Base-by-base conservation (phyloP, 345 rosid species). In the Corchorus capsularis region DNA sequence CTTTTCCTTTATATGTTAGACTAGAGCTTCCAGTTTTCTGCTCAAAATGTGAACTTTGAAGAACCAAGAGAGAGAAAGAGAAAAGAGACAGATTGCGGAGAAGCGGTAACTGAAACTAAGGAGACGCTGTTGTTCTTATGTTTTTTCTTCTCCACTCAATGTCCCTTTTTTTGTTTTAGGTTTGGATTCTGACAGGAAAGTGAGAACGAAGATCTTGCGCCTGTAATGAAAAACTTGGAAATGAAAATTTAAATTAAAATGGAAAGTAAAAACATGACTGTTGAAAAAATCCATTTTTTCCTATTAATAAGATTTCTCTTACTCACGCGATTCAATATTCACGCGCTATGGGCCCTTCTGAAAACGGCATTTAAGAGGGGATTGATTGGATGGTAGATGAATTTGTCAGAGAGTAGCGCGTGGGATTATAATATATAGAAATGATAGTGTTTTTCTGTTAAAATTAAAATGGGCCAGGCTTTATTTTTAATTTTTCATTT, bases 121-220 rank as follows among this genome's bases (percentile, higher is more conserved):
- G 32, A 54, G 54, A 34, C 9, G 45, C 5, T 34, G 34, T 19
- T 5, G 53, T 65, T 19, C 12, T 20, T 10, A 1, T 22, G 10
- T 59, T n/a, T 17, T 62, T 34, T 7, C 3, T 37, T 35, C 35
- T 35, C 1, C 4, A 19, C 14, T 60, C 15, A 56, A 17, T 16
- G 73, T 16, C 9, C 62, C 59, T 22, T 62, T 14, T 45, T 34
- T 3, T 20, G 65, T 27, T 39, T 39, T 39, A 39, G 71, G 67
- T 22, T 75, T 63, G 35, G 80, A 63, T 69, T 75, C 82, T n/a
- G 83, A 82, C 82, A 80, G 77, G 69, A 19, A 71, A 17, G 76
- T 15, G 49, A 39, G 17, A 8, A 3, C n/a, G 78, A 65, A 43
- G 74, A 20, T 65, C 77, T 39, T 27, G 69, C 1, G 34, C 17